A percentile compares a stretch with the other conserved stretches of the same genome.
Evolutionary conservation across 2,329 filamentous ascomycete species (phyloP).

Genomic region (Pseudonectria buxi): DNA sequence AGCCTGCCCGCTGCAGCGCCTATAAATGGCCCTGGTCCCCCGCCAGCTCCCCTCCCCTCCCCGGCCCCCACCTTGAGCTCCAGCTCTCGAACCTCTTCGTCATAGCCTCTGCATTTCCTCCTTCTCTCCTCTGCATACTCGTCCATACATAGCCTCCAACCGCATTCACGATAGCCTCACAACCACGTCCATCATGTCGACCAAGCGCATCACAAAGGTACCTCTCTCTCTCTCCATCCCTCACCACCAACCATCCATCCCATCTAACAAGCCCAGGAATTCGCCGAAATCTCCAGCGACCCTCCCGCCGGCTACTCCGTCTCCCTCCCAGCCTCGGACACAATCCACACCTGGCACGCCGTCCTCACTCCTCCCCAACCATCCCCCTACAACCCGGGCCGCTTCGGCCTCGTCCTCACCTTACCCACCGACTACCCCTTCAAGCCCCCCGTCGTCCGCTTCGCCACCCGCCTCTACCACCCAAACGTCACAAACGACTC

Average conservation of each 20-base stretch:
- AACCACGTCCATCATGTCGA: constrained; percentile 28
- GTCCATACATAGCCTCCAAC: too few species aligned
- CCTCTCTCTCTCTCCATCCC: neutral
- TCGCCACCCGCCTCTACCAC: constrained; percentile 90
- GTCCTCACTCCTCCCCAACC: constrained; percentile 37
- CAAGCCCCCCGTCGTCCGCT: constrained; percentile 74
- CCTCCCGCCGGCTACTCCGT: constrained; percentile 44
- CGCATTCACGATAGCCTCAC: constrained; percentile 3
- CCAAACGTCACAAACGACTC: constrained; percentile 88
- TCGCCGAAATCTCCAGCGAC: constrained; percentile 40
- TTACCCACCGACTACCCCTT: constrained; percentile 83
- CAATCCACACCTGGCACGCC: constrained; percentile 49
- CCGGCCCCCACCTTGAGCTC: too few species aligned
- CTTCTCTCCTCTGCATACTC: too few species aligned
- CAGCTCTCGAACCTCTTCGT: too few species aligned
- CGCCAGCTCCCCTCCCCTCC: too few species aligned
- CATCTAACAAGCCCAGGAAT: constrained; percentile 37
- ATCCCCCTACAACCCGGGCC: constrained; percentile 55
- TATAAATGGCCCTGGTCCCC: too few species aligned
- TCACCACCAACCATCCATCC: neutral
- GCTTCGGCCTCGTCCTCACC: constrained; percentile 64
- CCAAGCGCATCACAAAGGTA: constrained; percentile 41
- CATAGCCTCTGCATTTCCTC: too few species aligned
- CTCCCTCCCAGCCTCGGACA: constrained; percentile 37
- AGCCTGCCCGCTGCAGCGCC: too few species aligned